phyloP scores from a whole-genome alignment of 768 basidiomycete genomes.

The Hebeloma cylindrosporum region DNA sequence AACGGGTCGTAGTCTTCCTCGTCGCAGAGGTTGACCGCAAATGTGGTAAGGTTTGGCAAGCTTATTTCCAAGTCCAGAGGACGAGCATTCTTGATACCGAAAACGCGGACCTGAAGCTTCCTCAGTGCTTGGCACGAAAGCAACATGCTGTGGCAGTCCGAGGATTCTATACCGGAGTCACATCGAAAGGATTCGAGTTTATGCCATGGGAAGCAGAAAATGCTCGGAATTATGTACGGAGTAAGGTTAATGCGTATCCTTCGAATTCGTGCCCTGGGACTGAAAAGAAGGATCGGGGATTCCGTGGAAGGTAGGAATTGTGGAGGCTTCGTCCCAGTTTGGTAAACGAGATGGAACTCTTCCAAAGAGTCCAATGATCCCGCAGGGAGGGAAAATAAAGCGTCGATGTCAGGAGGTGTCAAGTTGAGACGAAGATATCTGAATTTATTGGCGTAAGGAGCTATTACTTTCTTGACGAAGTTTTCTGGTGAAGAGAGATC shows the following conservation, averaged over 20 bases:
- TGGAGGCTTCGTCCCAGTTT: background rate
- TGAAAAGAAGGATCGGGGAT: constrained; percentile 16
- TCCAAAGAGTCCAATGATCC: constrained; percentile 12
- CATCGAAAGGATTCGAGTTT: constrained; percentile 17
- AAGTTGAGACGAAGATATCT: constrained; percentile 11
- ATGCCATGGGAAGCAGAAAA: constrained; percentile 18
- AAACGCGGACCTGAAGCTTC: constrained; percentile 15
- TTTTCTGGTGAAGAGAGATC: constrained; percentile 1
- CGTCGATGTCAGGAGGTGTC: constrained; percentile 12
- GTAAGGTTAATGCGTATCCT: constrained; percentile 16
- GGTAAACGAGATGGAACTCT: constrained; percentile 8
- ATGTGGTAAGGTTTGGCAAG: constrained; percentile 9
- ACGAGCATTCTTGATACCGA: constrained; percentile 14
- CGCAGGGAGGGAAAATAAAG: constrained; percentile 10
- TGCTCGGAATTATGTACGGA: constrained; percentile 14
- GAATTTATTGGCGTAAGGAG: constrained; percentile 10
- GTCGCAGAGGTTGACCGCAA: constrained; percentile 13
- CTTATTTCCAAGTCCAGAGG: constrained; percentile 8
- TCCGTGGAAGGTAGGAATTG: constrained; percentile 12
- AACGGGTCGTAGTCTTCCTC: constrained; percentile 13
- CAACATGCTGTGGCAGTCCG: constrained; percentile 13
- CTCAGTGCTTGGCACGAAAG: constrained; percentile 11
- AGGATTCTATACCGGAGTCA: constrained; percentile 13
- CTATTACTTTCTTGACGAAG: constrained; percentile 13
- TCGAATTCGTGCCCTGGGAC: constrained; percentile 10